phyloP scores from a whole-genome alignment of 2,329 filamentous ascomycete genomes.

The Magnaporthiopsis poae region DNA sequence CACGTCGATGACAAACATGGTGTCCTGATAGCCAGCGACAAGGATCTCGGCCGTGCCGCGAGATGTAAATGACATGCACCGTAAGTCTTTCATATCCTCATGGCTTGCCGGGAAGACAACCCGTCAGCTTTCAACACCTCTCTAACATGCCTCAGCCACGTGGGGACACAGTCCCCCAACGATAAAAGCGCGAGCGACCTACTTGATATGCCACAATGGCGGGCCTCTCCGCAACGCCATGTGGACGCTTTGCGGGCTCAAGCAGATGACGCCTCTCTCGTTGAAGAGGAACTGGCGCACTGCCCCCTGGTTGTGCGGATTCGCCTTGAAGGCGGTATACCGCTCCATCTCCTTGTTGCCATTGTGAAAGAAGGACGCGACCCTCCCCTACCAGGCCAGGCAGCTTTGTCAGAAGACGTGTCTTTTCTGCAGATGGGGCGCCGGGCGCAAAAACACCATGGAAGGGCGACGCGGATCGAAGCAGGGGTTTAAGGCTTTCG shows the following conservation, averaged over 20 bases:
- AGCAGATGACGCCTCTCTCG: slow-evolving; percentile 77
- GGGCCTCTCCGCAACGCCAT: slow-evolving; percentile 75
- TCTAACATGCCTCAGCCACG: background rate
- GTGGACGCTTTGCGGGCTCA: slow-evolving; percentile 76
- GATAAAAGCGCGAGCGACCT: slow-evolving; percentile 16
- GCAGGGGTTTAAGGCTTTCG: background rate
- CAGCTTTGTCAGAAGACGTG: background rate
- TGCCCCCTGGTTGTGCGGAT: slow-evolving; percentile 60
- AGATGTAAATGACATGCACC: slow-evolving; percentile 91
- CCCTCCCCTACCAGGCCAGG: slow-evolving; percentile 54
- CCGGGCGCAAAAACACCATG: too few species aligned
- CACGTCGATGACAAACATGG: slow-evolving; percentile 69
- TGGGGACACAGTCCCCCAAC: background rate
- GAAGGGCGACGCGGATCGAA: background rate
- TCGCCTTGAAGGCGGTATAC: slow-evolving; percentile 84
- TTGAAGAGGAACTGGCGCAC: slow-evolving; percentile 86
- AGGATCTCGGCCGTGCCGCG: slow-evolving; percentile 75
- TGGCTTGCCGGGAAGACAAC: slow-evolving; percentile 34
- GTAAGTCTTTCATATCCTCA: slow-evolving; percentile 72
- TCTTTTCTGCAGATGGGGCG: background rate
- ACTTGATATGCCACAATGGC: slow-evolving; percentile 80
- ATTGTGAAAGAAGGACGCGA: slow-evolving; percentile 66
- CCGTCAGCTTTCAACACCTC: background rate
- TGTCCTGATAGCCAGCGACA: slow-evolving; percentile 74
- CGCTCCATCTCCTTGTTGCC: slow-evolving; percentile 65